Conservation (phyloP, 768 basidiomycete genomes). For the Termitomyces sp. region DNA sequence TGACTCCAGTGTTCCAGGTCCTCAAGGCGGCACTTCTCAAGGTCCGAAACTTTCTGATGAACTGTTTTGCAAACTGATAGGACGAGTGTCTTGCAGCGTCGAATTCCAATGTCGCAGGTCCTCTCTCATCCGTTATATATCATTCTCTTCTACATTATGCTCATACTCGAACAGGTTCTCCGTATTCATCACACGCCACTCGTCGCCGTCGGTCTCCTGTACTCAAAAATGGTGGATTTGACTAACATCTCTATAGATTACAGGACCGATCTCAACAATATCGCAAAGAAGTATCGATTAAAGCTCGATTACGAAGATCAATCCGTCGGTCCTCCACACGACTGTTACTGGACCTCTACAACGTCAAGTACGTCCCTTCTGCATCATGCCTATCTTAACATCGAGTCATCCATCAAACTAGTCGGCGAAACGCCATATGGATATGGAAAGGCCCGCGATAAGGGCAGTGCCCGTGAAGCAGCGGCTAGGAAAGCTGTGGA, state of each 20-base stretch:
- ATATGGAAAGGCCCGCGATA: not conserved
- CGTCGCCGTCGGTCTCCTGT: not conserved
- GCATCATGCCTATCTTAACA: no score
- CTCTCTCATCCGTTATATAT: not conserved
- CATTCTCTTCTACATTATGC: not conserved
- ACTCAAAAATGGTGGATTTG: not conserved
- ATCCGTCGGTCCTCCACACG: slow-evolving; percentile 1
- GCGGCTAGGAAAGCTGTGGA: slow-evolving; percentile 12
- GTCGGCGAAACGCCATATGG: slow-evolving; percentile 5
- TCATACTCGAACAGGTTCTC: not conserved
- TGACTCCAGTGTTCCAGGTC: not conserved
- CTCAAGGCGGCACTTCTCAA: not conserved
- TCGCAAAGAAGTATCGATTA: slow-evolving; percentile 10
- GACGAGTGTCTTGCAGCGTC: not conserved
- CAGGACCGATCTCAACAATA: slow-evolving; percentile 12
- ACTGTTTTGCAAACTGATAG: not conserved
- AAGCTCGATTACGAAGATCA: slow-evolving; percentile 1
- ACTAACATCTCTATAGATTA: slow-evolving; percentile 6
- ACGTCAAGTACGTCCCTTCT: not conserved
- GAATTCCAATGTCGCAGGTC: not conserved
- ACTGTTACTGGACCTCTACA: slow-evolving; percentile 5
- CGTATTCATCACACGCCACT: not conserved
- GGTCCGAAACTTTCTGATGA: not conserved
- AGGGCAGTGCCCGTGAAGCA: slow-evolving; percentile 9
- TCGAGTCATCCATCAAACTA: not conserved